Conservation (phyloP, 495 filamentous ascomycete genomes). For the Neurospora sp. region DNA sequence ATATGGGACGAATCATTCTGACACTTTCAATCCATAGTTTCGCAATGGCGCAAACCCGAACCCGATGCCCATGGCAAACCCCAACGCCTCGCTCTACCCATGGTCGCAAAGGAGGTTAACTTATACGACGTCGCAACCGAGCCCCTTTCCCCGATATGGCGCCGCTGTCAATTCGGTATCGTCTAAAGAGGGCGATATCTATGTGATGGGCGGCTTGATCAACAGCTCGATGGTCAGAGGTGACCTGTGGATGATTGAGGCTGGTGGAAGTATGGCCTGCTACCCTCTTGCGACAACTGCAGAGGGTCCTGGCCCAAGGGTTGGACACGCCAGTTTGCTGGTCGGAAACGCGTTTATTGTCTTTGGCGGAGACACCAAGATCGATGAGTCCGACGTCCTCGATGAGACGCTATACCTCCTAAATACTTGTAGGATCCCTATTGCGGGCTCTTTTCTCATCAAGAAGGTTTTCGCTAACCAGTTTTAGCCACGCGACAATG, state of each 20-base stretch:
- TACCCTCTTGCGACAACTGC: constrained; percentile 84
- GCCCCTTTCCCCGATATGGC: constrained; percentile 94
- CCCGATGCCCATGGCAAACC: constrained; percentile 21
- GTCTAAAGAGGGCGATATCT: constrained; percentile 94
- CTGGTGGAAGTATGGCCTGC: constrained; percentile 75
- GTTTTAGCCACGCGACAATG: constrained; percentile 85
- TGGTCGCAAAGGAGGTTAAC: constrained; percentile 89
- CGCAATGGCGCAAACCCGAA: constrained; percentile 29
- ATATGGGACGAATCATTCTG: neutral
- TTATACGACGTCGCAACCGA: constrained; percentile 70
- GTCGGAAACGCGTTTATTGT: constrained; percentile 99
- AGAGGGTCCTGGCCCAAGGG: constrained; percentile 89
- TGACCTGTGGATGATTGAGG: constrained; percentile 96
- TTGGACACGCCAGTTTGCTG: constrained; percentile 87
- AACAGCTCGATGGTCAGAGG: constrained; percentile 91
- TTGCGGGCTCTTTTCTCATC: neutral
- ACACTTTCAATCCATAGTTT: constrained; percentile 23
- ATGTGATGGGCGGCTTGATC: constrained; percentile 94
- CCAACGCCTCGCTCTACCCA: constrained; percentile 66
- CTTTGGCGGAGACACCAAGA: constrained; percentile 96
- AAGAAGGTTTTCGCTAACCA: constrained; percentile 12
- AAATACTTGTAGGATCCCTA: constrained; percentile 72
- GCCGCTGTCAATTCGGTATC: constrained; percentile 87
- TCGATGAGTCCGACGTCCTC: constrained; percentile 79
- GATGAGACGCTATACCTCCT: constrained; percentile 95